These are phyloP conservation scores for Neurospora sp. DNA, from an alignment of 495 filamentous ascomycete genomes.

Conservation along the genomic window DNA sequence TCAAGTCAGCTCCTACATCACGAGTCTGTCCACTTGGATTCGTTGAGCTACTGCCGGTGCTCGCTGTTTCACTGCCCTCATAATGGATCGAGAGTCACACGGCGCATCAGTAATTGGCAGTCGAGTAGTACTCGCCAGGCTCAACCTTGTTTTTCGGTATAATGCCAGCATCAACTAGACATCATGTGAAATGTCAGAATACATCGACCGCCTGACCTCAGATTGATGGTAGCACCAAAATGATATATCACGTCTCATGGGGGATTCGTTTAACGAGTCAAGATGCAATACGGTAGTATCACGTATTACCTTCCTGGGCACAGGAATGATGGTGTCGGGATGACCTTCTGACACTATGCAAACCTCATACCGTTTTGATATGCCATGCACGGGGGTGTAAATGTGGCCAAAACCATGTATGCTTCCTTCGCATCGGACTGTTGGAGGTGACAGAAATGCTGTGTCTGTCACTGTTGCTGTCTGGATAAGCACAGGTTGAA, in stretches of 20 bases:
- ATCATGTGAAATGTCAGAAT: neutral
- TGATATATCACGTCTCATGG: neutral
- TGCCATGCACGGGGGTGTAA: neutral
- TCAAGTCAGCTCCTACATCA: neutral
- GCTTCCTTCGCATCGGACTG: neutral
- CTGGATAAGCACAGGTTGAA: neutral
- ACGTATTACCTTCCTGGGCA: neutral
- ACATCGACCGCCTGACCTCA: neutral
- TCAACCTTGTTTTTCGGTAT: neutral
- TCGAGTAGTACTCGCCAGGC: neutral
- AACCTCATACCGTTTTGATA: neutral
- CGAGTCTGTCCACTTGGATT: neutral
- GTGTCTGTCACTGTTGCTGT: neutral
- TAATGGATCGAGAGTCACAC: neutral
- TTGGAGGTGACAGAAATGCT: neutral
- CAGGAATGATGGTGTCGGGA: neutral
- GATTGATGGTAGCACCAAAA: neutral
- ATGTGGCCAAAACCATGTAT: neutral
- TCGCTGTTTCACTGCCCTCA: neutral
- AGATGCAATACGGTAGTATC: neutral
- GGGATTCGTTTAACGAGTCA: neutral
- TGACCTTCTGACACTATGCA: neutral
- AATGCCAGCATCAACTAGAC: neutral
- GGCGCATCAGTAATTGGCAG: neutral
- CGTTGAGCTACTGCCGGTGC: neutral